Conservation (phyloP, 495 filamentous ascomycete species). For the Hypoxylon rickii region DNA sequence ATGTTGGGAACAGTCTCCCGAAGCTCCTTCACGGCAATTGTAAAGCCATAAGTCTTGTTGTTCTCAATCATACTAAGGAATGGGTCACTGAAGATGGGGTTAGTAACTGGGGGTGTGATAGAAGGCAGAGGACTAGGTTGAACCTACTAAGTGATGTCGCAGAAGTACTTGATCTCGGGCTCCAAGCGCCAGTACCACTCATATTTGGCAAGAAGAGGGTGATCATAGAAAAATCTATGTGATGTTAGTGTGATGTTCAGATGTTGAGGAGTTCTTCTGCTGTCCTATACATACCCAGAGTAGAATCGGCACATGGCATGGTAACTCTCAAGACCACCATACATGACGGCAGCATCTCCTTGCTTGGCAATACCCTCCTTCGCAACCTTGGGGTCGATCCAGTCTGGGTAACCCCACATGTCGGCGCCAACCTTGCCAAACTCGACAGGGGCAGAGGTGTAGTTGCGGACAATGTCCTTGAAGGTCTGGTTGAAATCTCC, state of each 20-base stretch:
- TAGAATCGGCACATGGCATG: conserved; percentile 99
- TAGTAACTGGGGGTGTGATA: not conserved
- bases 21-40: conserved; percentile 98
- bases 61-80: conserved; percentile 88
- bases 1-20: conserved; percentile 98
- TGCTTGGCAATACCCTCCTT: conserved; percentile 95
- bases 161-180: conserved; percentile 99
- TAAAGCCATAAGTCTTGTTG: conserved; percentile 99
- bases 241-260: conserved; percentile 35
- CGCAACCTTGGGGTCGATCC: conserved; percentile 90
- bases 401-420: conserved; percentile 97
- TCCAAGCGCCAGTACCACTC: conserved; percentile 99
- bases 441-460: conserved; percentile 83
- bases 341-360: conserved; percentile 98
- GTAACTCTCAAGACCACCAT: conserved; percentile 98
- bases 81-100: conserved; percentile 70
- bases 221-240: conserved; percentile 92
- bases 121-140: conserved; percentile 10
- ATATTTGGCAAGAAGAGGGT: conserved; percentile 92
- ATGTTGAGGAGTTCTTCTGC: conserved; percentile 1
- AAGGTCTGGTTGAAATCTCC: conserved; percentile 94
- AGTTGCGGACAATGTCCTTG: conserved; percentile 84
- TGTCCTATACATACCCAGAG: conserved; percentile 69
- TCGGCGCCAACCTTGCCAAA: conserved; percentile 90
- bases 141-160: conserved; percentile 97